phyloP scores from a whole-genome alignment of 495 filamentous ascomycete species.

The Staphylotrichum tortipilum region DNA sequence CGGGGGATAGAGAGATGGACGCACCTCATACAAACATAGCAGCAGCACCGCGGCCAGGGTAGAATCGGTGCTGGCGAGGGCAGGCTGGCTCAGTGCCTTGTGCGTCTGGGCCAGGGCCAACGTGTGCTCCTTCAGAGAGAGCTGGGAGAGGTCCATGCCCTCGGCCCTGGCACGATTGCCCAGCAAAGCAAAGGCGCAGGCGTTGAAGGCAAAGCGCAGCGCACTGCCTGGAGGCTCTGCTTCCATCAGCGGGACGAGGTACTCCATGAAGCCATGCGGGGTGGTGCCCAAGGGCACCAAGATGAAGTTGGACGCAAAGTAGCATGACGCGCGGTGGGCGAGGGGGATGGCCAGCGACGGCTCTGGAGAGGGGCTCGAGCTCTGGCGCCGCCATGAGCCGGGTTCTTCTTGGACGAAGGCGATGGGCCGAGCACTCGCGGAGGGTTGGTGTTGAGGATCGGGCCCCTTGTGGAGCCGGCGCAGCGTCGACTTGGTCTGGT shows the following conservation, averaged over 20 bases:
- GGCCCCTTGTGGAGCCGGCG: conserved; percentile 31
- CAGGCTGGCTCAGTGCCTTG: conserved; percentile 43
- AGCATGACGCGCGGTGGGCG: conserved; percentile 43
- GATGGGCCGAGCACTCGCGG: not conserved
- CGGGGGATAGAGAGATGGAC: not conserved
- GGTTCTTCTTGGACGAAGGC: conserved; percentile 10
- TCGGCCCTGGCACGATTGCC: conserved; percentile 32
- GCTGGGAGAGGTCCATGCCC: conserved; percentile 25
- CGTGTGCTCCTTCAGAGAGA: conserved; percentile 36
- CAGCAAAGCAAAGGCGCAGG: conserved; percentile 49
- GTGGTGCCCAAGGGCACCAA: conserved; percentile 34
- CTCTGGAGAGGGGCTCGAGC: conserved; percentile 8
- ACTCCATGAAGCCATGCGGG: conserved; percentile 47
- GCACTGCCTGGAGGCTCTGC: conserved; percentile 37
- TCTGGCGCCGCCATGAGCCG: not conserved
- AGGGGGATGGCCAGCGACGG: conserved; percentile 22
- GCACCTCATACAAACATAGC: conserved; percentile 20
- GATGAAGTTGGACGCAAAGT: conserved; percentile 48
- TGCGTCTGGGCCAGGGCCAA: conserved; percentile 47
- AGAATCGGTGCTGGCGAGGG: conserved; percentile 19
- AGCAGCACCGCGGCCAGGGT: conserved; percentile 21
- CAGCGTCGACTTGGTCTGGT: conserved; percentile 52
- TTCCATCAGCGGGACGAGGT: conserved; percentile 47
- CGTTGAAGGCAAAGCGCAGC: conserved; percentile 48
- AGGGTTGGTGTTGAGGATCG: not conserved